Conservation (phyloP, 2,329 filamentous ascomycete species). For the Aspergillus hiratsukae region DNA sequence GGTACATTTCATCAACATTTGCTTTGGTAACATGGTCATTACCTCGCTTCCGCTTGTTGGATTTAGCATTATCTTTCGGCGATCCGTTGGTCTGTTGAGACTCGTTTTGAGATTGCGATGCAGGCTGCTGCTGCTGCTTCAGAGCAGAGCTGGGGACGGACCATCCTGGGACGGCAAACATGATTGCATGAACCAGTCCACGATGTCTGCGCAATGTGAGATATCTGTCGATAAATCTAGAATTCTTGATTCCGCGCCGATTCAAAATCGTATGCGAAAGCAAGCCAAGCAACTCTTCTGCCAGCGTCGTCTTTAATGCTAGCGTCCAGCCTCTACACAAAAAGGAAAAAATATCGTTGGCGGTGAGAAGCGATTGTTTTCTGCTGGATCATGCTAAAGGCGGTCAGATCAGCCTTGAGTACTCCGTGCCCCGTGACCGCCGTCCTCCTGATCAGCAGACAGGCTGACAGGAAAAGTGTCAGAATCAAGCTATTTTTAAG, state of each 20-base stretch:
- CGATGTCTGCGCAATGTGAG: not conserved
- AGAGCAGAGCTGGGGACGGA: slow-evolving; percentile 68
- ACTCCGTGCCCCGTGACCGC: not conserved
- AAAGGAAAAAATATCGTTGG: slow-evolving; percentile 8
- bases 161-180: slow-evolving; percentile 96
- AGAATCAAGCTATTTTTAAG: not conserved
- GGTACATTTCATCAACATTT: slow-evolving; percentile 76
- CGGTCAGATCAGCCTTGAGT: not conserved
- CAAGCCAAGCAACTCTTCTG: not conserved
- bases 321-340: not conserved
- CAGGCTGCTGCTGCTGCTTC: slow-evolving; percentile 60
- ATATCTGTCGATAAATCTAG: not conserved
- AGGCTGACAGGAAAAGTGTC: not conserved
- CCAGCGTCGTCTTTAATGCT: not conserved
- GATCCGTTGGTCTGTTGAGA: slow-evolving; percentile 32
- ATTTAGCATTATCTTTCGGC: slow-evolving; percentile 29
- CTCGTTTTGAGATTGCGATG: slow-evolving; percentile 60
- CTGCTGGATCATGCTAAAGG: not conserved
- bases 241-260: not conserved
- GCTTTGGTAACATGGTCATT: slow-evolving; percentile 54
- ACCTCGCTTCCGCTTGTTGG: slow-evolving; percentile 50
- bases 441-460: not conserved
- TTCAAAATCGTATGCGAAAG: not conserved
- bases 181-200: slow-evolving; percentile 13
- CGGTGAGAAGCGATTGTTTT: not conserved